A percentile compares a stretch with the other conserved stretches of the same genome.
These are phyloP conservation scores for Colletotrichum navitas DNA, from an alignment of 2,329 filamentous ascomycete species.

Conservation along the genomic window DNA sequence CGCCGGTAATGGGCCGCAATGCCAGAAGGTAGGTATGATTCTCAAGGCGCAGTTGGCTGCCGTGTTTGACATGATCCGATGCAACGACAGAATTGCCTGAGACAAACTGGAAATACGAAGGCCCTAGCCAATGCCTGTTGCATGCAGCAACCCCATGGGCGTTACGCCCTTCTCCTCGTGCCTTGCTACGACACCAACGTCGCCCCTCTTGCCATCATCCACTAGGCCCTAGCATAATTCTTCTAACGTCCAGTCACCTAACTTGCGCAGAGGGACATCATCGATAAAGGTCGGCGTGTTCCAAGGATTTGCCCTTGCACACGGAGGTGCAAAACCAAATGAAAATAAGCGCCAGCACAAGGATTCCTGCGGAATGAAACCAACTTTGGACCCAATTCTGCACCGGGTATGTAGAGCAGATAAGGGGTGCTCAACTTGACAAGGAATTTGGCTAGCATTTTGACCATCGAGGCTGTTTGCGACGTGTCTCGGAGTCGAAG, in stretches of 20 bases:
- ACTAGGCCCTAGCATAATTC: slow-evolving; percentile 5
- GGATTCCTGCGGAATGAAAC: too few species aligned
- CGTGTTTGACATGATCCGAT: background rate
- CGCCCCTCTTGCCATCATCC: slow-evolving; percentile 19
- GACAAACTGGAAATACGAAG: background rate
- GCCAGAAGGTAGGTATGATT: background rate
- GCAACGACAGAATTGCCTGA: background rate
- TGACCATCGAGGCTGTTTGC: too few species aligned
- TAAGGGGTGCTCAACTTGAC: too few species aligned
- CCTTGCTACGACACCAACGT: slow-evolving; percentile 5
- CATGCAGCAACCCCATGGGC: background rate
- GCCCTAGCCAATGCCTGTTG: background rate
- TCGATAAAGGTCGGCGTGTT: slow-evolving; percentile 46
- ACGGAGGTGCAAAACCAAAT: too few species aligned
- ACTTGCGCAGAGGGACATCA: slow-evolving; percentile 42
- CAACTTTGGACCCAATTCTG: too few species aligned
- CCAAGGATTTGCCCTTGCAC: slow-evolving; percentile 44
- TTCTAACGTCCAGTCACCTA: slow-evolving; percentile 34
- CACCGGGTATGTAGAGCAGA: too few species aligned
- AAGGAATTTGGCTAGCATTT: too few species aligned
- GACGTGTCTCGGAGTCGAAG: slow-evolving; percentile 11
- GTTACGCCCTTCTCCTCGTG: slow-evolving; percentile 34
- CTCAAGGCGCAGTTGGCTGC: background rate
- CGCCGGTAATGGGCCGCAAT: background rate
- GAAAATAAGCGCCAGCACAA: too few species aligned